Evolutionary conservation across 352 stramenopile species (phyloP), one percentile per base, ranked within the genome.

Genomic region (Pythium vanterpoolii): DNA sequence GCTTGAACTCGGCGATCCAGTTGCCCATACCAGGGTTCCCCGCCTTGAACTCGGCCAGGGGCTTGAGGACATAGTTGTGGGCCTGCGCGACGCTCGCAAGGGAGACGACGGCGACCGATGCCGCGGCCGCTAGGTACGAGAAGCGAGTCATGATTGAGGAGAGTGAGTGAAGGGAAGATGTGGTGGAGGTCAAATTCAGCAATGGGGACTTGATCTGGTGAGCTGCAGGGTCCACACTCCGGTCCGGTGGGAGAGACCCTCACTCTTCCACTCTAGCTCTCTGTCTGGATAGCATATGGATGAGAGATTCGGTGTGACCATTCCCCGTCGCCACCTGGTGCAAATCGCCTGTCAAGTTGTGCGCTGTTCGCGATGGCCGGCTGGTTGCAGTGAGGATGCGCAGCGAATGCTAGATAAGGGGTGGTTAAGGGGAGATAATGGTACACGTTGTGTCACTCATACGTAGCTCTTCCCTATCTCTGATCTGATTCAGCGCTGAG

Each of bases 41-140:
- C 28, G 57, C 28, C 48, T 64, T 64, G 57, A 64, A 58, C 57
- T 57, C 36, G 19, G 57, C 28, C 8, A 52, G 31, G 11, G 57
- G 57, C 46, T 64, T 64, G 39, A 53, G 36, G 2, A 64, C 48
- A 24, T 53, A 64, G 48, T 64, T 64, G 57, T 64, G 57, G 14
- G 57, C 46, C 13, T 64, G 21, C n/a, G 55, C 7, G 55, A 51
- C 38, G 23, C 46, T 8, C 4, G 42, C 33, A 24, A 56, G n/a
- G 11, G 46, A 30, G 21, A 39, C 56, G 18, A 56, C 23, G 4
- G 30, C 26, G 21, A 40, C 24, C 28, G 38, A 36, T 9, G 47
- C 27, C 27, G 42, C 34, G 6, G 28, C 28, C 1, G 47, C 46
- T 27, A 62, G 45, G 44, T 49, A 30, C 1, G 40, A 26, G 56